These are phyloP conservation scores for Salix caprea DNA, from an alignment of 345 rosid species.

Conservation along the genomic window DNA sequence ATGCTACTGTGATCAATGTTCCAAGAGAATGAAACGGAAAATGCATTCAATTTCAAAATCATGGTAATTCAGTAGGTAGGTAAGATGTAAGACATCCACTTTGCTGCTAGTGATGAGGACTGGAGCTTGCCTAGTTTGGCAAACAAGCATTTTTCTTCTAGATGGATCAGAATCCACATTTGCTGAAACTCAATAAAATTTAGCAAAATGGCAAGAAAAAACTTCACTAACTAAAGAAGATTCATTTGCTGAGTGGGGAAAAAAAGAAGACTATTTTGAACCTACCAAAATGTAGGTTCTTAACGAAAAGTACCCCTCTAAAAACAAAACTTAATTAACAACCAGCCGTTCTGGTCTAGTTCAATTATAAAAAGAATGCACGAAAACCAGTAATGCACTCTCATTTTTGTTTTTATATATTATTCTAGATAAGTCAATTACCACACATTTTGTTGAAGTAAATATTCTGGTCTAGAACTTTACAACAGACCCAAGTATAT, in stretches of 20 bases:
- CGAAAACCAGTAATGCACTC: not conserved
- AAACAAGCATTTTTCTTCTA: not conserved
- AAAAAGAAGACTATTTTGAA: not conserved
- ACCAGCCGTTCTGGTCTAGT: not conserved
- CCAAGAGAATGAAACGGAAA: not conserved
- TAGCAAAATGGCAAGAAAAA: not conserved
- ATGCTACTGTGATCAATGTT: not conserved
- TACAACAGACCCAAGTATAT: not conserved
- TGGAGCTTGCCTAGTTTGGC: not conserved
- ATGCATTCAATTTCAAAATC: not conserved
- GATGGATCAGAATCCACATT: not conserved
- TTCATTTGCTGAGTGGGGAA: not conserved
- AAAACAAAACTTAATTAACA: not conserved
- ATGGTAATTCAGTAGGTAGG: not conserved
- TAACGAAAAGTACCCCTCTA: not conserved
- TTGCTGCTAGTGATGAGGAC: not conserved
- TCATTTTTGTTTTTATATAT: not conserved
- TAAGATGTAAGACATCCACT: not conserved
- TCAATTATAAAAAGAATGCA: not conserved
- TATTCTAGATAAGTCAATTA: not conserved
- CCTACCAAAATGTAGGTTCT: not conserved
- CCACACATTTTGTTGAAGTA: not conserved
- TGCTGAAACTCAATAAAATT: not conserved
- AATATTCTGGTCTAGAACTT: not conserved
- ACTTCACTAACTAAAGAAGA: not conserved